These are phyloP conservation scores for Lagenidium giganteum DNA, from an alignment of 352 stramenopile species.

Conservation along the genomic window DNA sequence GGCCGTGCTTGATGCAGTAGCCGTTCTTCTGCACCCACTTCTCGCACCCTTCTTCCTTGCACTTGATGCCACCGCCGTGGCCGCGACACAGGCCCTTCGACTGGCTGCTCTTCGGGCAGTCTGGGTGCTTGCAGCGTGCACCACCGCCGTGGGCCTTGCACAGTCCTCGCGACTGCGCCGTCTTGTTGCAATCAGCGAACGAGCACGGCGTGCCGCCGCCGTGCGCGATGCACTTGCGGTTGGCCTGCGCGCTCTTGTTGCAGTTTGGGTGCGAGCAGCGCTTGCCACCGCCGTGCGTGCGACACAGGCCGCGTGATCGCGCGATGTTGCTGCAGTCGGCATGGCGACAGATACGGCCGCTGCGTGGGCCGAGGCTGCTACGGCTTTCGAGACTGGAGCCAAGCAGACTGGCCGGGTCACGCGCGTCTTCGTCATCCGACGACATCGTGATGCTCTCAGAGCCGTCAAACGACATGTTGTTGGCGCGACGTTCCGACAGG, in stretches of 20 bases:
- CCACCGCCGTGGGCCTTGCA: conserved; percentile 84
- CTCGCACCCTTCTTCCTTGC: conserved; percentile 80
- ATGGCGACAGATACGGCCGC: conserved; percentile 72
- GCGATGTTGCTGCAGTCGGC: conserved; percentile 85
- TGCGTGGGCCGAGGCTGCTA: conserved; percentile 30
- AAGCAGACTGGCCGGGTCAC: conserved; percentile 24
- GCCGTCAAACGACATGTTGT: conserved; percentile 62
- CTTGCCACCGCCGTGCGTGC: conserved; percentile 74
- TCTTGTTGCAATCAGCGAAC: conserved; percentile 85
- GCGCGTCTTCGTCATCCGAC: conserved; percentile 65
- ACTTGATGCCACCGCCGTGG: conserved; percentile 83
- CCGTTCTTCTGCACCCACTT: conserved; percentile 89
- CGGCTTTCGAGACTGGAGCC: conserved; percentile 61
- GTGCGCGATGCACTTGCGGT: conserved; percentile 86
- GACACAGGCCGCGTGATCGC: conserved; percentile 67
- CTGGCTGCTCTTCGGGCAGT: conserved; percentile 84
- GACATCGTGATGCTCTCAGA: conserved; percentile 53
- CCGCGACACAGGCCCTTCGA: conserved; percentile 78
- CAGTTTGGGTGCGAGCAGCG: conserved; percentile 77
- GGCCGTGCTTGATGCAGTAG: conserved; percentile 87
- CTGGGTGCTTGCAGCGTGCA: conserved; percentile 77
- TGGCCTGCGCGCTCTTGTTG: conserved; percentile 85
- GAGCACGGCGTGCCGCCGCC: conserved; percentile 80
- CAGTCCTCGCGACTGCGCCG: conserved; percentile 73
- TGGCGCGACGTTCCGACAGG: conserved; percentile 34